Evolutionary conservation across 176 grass and related monocot genomes (phyloP).

Genomic region (Carex scoparia): DNA sequence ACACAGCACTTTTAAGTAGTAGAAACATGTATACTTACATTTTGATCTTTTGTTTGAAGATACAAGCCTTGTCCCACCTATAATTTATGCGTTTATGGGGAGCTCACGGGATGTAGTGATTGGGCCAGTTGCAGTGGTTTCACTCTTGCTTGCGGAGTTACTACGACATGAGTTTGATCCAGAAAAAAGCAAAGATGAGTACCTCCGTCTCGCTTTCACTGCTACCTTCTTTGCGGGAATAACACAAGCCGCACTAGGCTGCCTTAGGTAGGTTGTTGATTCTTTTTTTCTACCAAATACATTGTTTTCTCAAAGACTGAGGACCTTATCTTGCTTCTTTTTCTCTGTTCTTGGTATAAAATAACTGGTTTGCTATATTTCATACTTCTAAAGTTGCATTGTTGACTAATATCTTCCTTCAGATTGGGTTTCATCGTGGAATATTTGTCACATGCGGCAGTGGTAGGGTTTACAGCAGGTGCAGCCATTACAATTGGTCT

Average conservation of each 20-base stretch:
- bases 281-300: not conserved
- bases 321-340: not conserved
- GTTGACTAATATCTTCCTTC: not conserved
- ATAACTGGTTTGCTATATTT: not conserved
- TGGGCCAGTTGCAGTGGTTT: constrained; percentile 79
- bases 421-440: constrained; percentile 90
- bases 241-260: constrained; percentile 56
- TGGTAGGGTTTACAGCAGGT: constrained; percentile 79
- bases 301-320: not conserved
- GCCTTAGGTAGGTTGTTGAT: constrained; percentile 42
- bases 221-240: constrained; percentile 75
- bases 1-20: not conserved
- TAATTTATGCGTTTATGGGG: constrained; percentile 72
- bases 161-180: constrained; percentile 55
- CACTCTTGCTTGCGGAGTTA: constrained; percentile 64
- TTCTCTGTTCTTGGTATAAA: not conserved
- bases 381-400: not conserved
- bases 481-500: constrained; percentile 71
- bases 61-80: constrained; percentile 66
- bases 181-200: constrained; percentile 24
- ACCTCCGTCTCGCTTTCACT: constrained; percentile 53
- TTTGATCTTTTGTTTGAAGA: constrained; percentile 32
- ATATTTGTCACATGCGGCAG: constrained; percentile 83
- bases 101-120: constrained; percentile 82
- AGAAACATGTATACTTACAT: not conserved